Evolutionary conservation across 176 grass and related monocot species (phyloP).

Genomic region (Leersia perrieri): DNA sequence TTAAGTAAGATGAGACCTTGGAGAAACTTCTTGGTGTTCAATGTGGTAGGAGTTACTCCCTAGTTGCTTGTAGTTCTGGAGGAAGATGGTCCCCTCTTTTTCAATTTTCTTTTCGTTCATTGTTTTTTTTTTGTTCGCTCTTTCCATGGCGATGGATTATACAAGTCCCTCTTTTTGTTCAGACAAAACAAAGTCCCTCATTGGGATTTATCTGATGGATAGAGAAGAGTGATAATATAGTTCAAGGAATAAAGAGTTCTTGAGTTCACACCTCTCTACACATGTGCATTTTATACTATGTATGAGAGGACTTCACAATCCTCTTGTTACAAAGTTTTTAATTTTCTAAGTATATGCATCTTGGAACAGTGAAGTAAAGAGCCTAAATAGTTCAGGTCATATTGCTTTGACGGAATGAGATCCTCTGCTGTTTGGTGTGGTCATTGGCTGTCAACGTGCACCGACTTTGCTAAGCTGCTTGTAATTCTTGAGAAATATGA

Average conservation of each 20-base stretch:
- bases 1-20: not conserved
- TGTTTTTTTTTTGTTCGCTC: constrained; percentile 37
- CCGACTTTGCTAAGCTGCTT: not conserved
- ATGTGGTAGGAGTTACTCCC: not conserved
- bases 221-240: constrained; percentile 13
- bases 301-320: not conserved
- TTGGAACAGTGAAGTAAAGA: not conserved
- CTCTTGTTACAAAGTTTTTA: not conserved
- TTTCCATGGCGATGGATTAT: not conserved
- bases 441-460: not conserved
- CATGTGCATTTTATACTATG: not conserved
- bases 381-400: not conserved
- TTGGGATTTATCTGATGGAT: constrained; percentile 16
- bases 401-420: not conserved
- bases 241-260: constrained; percentile 25
- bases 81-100: constrained; percentile 7
- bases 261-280: not conserved
- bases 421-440: not conserved
- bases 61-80: not conserved
- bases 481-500: not conserved
- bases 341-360: not conserved
- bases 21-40: not conserved
- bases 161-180: not conserved
- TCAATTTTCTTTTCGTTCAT: not conserved
- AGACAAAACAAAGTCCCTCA: not conserved